These are phyloP conservation scores for Mycena leptocephala DNA, from an alignment of 768 basidiomycete genomes.

Conservation along the genomic window DNA sequence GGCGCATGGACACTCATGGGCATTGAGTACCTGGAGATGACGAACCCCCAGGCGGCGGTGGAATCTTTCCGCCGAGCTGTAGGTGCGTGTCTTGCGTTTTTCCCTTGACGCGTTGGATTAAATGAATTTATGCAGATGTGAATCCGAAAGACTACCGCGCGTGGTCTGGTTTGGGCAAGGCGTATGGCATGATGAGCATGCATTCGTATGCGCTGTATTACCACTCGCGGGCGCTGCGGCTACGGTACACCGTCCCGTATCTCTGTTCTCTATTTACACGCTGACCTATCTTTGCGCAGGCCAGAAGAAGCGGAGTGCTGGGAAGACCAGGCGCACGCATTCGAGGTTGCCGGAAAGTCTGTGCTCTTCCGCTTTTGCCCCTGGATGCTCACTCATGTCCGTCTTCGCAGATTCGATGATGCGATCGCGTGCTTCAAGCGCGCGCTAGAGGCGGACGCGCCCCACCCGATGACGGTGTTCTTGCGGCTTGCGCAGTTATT, in stretches of 20 bases:
- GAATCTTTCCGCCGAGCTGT: slow-evolving; percentile 88
- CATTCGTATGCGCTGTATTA: slow-evolving; percentile 85
- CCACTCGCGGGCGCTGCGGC: slow-evolving; percentile 54
- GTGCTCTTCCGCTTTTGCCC: slow-evolving; percentile 23
- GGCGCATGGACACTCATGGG: slow-evolving; percentile 91
- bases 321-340: slow-evolving; percentile 81
- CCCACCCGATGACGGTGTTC: slow-evolving; percentile 64
- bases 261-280: too few relatives aligned
- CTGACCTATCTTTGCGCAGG: slow-evolving; percentile 48
- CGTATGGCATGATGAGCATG: slow-evolving; percentile 86
- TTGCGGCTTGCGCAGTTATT: slow-evolving; percentile 68
- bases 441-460: slow-evolving; percentile 48
- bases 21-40: slow-evolving; percentile 88
- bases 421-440: slow-evolving; percentile 30
- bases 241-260: slow-evolving; percentile 64
- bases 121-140: slow-evolving; percentile 63
- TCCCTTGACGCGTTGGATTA: neutral
- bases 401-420: slow-evolving; percentile 9
- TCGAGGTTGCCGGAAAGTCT: slow-evolving; percentile 76
- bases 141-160: slow-evolving; percentile 87
- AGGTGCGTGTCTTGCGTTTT: slow-evolving; percentile 55
- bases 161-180: slow-evolving; percentile 89
- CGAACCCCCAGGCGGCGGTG: slow-evolving; percentile 88
- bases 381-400: neutral
- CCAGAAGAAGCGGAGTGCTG: slow-evolving; percentile 86